phyloP scores from a whole-genome alignment of 129 eudicot species.

The Scalesia atractyloides region DNA sequence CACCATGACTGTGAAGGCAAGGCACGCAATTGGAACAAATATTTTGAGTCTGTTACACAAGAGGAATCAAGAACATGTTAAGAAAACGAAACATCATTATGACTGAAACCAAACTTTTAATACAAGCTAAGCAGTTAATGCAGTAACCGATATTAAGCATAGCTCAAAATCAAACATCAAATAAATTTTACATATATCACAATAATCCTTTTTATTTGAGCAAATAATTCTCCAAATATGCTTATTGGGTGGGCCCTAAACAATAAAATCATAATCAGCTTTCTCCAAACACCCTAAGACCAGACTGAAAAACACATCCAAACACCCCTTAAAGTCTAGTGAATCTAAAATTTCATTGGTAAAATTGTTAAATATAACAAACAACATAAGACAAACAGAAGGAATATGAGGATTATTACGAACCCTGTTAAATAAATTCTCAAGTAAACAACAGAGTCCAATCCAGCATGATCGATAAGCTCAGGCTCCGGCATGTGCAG shows the following conservation, averaged over 20 bases:
- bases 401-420: slow-evolving; percentile 24
- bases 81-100: slow-evolving; percentile 7
- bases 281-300: not conserved
- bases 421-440: slow-evolving; percentile 85
- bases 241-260: not conserved
- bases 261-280: not conserved
- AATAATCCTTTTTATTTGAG: not conserved
- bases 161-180: not conserved
- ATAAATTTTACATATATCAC: not conserved
- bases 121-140: not conserved
- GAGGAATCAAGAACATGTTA: not conserved
- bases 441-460: slow-evolving; percentile 90
- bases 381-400: slow-evolving; percentile 2
- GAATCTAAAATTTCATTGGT: not conserved
- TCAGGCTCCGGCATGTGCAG: slow-evolving; percentile 86
- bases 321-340: slow-evolving; percentile 5
- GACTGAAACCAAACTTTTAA: not conserved
- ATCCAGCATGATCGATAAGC: slow-evolving; percentile 90
- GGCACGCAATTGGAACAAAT: slow-evolving; percentile 69
- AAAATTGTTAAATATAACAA: not conserved
- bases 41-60: slow-evolving; percentile 61
- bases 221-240: not conserved
- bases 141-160: too few relatives aligned
- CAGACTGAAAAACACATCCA: slow-evolving; percentile 2
- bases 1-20: slow-evolving; percentile 69